Conservation (phyloP, 139 green algal species). For the Picochlorum sp. region DNA sequence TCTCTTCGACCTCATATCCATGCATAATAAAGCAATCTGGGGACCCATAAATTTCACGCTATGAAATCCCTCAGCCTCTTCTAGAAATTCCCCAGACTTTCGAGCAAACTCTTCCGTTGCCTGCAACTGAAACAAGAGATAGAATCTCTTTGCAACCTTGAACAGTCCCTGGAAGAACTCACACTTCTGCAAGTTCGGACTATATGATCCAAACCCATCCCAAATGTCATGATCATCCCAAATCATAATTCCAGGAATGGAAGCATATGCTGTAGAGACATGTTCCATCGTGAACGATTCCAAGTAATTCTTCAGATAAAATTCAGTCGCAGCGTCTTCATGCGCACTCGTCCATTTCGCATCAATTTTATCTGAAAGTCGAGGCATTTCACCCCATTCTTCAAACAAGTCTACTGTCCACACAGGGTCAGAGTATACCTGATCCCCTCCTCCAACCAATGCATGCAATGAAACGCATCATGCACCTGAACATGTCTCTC, state of each 20-base stretch:
- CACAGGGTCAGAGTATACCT: slow-evolving; percentile 43
- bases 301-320: slow-evolving; percentile 37
- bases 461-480: slow-evolving; percentile 40
- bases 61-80: slow-evolving; percentile 18
- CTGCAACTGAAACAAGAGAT: slow-evolving; percentile 62
- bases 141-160: slow-evolving; percentile 27
- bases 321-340: slow-evolving; percentile 13
- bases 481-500: slow-evolving; percentile 42
- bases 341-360: slow-evolving; percentile 19
- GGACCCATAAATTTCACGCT: slow-evolving; percentile 28
- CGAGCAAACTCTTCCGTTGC: slow-evolving; percentile 30
- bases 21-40: slow-evolving; percentile 23
- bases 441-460: slow-evolving; percentile 51
- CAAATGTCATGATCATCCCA: slow-evolving; percentile 72
- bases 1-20: slow-evolving; percentile 37
- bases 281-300: slow-evolving; percentile 12
- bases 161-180: slow-evolving; percentile 53
- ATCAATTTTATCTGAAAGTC: slow-evolving; percentile 6
- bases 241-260: slow-evolving; percentile 33
- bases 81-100: slow-evolving; percentile 11
- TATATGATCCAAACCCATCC: slow-evolving; percentile 56
- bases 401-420: slow-evolving; percentile 5
- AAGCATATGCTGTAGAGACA: slow-evolving; percentile 24
- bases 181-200: slow-evolving; percentile 35
- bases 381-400: neutral